Evolutionary conservation across 2,329 filamentous ascomycete species (phyloP).

Genomic region (Ophiocordyceps robertsii): DNA sequence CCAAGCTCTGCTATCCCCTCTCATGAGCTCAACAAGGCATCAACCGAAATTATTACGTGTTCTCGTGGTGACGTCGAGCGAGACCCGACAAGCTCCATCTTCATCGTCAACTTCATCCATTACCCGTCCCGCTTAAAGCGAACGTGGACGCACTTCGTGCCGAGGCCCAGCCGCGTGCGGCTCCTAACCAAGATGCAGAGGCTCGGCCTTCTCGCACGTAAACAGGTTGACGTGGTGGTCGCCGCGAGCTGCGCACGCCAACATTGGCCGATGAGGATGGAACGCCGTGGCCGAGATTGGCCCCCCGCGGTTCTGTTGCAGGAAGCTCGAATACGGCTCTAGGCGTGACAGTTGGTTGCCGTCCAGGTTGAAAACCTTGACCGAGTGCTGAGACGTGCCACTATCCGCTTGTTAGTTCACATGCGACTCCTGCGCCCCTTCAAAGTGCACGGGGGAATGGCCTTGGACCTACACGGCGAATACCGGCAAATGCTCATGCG

Average conservation of each 20-base stretch:
- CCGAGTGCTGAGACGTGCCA: conserved; percentile 73
- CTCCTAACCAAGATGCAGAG: conserved; percentile 15
- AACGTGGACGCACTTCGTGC: background rate
- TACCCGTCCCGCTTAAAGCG: too few species aligned
- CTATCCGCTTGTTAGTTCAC: conserved; percentile 29
- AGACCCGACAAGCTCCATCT: background rate
- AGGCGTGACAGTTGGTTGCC: conserved; percentile 67
- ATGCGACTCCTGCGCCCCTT: too few species aligned
- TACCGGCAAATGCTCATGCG: conserved; percentile 92
- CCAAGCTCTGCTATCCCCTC: too few species aligned
- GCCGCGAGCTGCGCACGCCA: conserved; percentile 75
- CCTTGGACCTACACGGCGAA: conserved; percentile 69
- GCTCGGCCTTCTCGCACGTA: conserved; percentile 45
- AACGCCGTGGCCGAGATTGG: conserved; percentile 86
- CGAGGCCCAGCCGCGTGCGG: background rate
- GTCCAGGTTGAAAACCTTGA: conserved; percentile 87
- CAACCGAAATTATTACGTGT: too few species aligned
- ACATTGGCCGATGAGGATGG: conserved; percentile 85
- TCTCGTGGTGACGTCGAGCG: background rate
- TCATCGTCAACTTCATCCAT: background rate
- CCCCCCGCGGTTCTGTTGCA: conserved; percentile 65
- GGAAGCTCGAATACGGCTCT: conserved; percentile 82
- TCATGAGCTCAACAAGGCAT: too few species aligned
- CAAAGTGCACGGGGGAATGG: conserved; percentile 1
- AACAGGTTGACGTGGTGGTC: conserved; percentile 89